Percentiles rank a stretch among this genome's conserved stretches.
phyloP scores from a whole-genome alignment of 1,284 basidiomycete species.

The Melanopsichium pennsylvanicum region DNA sequence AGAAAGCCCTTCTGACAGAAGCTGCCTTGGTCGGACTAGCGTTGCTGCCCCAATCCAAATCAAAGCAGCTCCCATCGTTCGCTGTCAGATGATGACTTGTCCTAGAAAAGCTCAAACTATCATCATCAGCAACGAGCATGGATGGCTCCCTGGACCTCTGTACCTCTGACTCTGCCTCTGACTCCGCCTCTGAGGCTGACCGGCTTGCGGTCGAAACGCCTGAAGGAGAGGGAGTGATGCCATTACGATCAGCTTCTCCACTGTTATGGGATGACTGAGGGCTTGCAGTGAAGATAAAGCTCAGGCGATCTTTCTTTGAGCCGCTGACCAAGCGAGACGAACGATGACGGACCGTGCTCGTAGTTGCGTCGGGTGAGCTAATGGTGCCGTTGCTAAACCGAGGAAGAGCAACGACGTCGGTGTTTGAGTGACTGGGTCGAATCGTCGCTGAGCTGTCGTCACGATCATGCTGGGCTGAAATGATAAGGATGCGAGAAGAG shows the following conservation, averaged over 20 bases:
- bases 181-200: constrained; percentile 7
- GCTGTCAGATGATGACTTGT: constrained; percentile 33
- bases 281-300: constrained; percentile 40
- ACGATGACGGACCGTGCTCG: constrained; percentile 10
- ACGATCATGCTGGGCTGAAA: constrained; percentile 19
- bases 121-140: constrained; percentile 34
- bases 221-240: constrained; percentile 17
- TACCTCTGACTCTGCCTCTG: constrained; percentile 9
- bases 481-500: not conserved
- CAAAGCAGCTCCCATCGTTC: constrained; percentile 51
- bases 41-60: constrained; percentile 28
- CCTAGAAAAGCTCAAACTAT: constrained; percentile 19
- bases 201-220: constrained; percentile 12
- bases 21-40: constrained; percentile 22
- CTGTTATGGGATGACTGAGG: constrained; percentile 13
- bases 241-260: not conserved
- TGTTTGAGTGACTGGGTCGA: constrained; percentile 12
- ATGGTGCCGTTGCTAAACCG: not conserved
- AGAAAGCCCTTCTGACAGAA: not conserved
- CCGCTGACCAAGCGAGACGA: constrained; percentile 13
- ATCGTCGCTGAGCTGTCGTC: constrained; percentile 48
- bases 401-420: not conserved
- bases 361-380: not conserved
- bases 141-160: constrained; percentile 48
- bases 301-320: constrained; percentile 17